These are phyloP conservation scores for Artemisia annua DNA, from an alignment of 129 eudicot genomes.

Conservation along the genomic window DNA sequence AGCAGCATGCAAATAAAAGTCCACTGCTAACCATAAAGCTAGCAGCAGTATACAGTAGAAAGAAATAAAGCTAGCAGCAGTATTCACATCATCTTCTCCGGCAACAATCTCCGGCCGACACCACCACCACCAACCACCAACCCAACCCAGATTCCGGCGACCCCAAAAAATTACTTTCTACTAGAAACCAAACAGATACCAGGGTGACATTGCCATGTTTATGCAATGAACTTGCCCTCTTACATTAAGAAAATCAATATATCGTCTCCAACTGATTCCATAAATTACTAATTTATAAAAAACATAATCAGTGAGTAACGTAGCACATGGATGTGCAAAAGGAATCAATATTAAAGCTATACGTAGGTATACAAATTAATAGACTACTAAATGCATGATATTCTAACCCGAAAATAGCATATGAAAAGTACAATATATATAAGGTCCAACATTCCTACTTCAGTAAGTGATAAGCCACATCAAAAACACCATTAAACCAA, in stretches of 20 bases:
- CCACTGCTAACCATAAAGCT: too few species aligned
- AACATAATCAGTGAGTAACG: neutral
- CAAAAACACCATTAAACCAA: conserved; percentile 9
- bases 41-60: too few species aligned
- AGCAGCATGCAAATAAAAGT: too few species aligned
- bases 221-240: neutral
- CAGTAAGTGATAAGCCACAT: conserved; percentile 3
- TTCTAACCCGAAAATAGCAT: too few species aligned
- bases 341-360: neutral
- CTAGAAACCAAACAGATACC: neutral
- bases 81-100: too few species aligned
- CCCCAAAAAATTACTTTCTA: too few species aligned
- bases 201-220: neutral
- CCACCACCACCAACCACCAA: too few species aligned
- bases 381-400: neutral
- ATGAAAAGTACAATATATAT: too few species aligned
- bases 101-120: too few species aligned
- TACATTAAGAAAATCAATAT: neutral
- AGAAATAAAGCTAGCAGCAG: too few species aligned
- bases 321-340: conserved; percentile 7
- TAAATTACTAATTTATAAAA: neutral
- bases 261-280: neutral
- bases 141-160: too few species aligned
- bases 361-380: neutral
- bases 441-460: conserved; percentile 12